Percentiles rank a stretch among this genome's conserved stretches.
Conservation (phyloP, 202 grass and related monocot species). For the Setaria viridis region DNA sequence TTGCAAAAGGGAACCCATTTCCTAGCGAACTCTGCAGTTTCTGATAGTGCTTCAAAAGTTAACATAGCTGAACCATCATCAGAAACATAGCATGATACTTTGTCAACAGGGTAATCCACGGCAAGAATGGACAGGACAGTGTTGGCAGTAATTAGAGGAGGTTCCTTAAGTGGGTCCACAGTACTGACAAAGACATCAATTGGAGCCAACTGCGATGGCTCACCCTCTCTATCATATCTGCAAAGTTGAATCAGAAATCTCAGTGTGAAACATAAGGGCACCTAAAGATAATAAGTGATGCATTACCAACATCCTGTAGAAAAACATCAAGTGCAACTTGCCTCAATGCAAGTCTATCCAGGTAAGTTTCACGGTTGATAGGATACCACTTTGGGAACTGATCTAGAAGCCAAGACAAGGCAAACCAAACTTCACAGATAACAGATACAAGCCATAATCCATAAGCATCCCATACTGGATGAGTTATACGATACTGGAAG, state of each 20-base stretch:
- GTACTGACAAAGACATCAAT: slow-evolving; percentile 99
- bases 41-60: slow-evolving; percentile 85
- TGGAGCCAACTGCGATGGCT: slow-evolving; percentile 86
- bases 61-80: slow-evolving; percentile 98
- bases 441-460: slow-evolving; percentile 87
- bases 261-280: slow-evolving; percentile 19
- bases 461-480: slow-evolving; percentile 94
- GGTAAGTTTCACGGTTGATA: slow-evolving; percentile 94
- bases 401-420: slow-evolving; percentile 98
- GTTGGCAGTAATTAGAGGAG: slow-evolving; percentile 89
- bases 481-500: slow-evolving; percentile 97
- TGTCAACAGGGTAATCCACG: slow-evolving; percentile 92
- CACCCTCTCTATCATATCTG: slow-evolving; percentile 97
- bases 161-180: slow-evolving; percentile 87
- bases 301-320: slow-evolving; percentile 21
- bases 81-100: slow-evolving; percentile 96
- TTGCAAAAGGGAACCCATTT: slow-evolving; percentile 98
- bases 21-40: slow-evolving; percentile 92
- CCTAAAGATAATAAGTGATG: slow-evolving; percentile 8
- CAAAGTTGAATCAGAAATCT: slow-evolving; percentile 31
- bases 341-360: slow-evolving; percentile 93
- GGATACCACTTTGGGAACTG: slow-evolving; percentile 99
- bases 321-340: slow-evolving; percentile 37
- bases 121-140: slow-evolving; percentile 96
- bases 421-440: slow-evolving; percentile 98